Evolutionary conservation across 2,329 filamentous ascomycete species (phyloP).

Genomic region (Cladosporium sp.): DNA sequence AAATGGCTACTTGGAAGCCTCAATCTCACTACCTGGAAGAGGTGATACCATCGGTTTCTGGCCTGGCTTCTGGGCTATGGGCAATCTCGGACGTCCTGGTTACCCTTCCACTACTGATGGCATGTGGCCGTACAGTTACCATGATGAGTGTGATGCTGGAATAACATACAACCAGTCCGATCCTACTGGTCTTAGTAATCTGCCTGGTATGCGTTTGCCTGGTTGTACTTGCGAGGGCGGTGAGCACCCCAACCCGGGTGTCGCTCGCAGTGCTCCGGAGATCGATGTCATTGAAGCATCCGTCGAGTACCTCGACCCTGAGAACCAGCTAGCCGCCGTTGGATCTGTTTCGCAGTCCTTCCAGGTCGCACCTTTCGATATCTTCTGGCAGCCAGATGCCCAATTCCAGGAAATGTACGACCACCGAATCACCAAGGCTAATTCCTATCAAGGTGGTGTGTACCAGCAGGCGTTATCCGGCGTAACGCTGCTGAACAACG

Average conservation of each 20-base stretch:
- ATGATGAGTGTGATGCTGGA: slow-evolving; percentile 49
- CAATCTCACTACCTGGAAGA: slow-evolving; percentile 53
- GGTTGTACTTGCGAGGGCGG: slow-evolving; percentile 47
- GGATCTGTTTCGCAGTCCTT: slow-evolving; percentile 51
- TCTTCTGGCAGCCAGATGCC: slow-evolving; percentile 55
- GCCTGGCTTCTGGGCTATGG: slow-evolving; percentile 58
- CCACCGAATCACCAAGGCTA: slow-evolving; percentile 49
- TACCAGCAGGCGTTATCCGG: slow-evolving; percentile 59
- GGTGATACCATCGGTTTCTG: slow-evolving; percentile 51
- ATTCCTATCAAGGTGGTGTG: slow-evolving; percentile 55
- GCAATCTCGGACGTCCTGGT: slow-evolving; percentile 55
- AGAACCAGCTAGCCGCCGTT: slow-evolving; percentile 41
- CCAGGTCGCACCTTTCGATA: slow-evolving; percentile 53
- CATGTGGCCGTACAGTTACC: slow-evolving; percentile 57
- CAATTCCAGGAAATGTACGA: slow-evolving; percentile 54
- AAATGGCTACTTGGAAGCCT: slow-evolving; percentile 55
- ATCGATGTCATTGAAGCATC: slow-evolving; percentile 52
- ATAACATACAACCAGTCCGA: slow-evolving; percentile 53
- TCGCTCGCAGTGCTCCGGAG: slow-evolving; percentile 49
- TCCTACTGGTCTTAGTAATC: slow-evolving; percentile 43
- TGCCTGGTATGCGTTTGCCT: slow-evolving; percentile 49
- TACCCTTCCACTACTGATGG: slow-evolving; percentile 55
- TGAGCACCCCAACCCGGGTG: slow-evolving; percentile 51
- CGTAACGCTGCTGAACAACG: slow-evolving; percentile 55
- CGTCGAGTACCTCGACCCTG: slow-evolving; percentile 32